Evolutionary conservation across 2,329 filamentous ascomycete genomes (phyloP).

Genomic region (Exophiala oligosperma): DNA sequence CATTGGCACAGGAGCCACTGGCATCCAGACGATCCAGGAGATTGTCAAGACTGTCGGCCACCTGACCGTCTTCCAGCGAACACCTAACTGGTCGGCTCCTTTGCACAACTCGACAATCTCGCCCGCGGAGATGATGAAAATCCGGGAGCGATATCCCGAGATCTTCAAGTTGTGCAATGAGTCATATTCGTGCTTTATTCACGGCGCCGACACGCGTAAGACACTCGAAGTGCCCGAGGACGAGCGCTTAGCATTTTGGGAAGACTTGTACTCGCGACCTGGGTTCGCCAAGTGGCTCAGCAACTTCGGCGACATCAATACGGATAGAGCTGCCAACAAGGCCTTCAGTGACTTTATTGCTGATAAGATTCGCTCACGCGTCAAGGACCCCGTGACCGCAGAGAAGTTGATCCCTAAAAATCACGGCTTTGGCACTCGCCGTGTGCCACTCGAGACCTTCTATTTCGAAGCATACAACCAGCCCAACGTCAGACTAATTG

Average conservation of each 20-base stretch:
- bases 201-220: constrained; percentile 53
- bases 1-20: constrained; percentile 65
- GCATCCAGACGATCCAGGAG: constrained; percentile 64
- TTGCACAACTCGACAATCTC: constrained; percentile 55
- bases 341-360: constrained; percentile 57
- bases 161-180: constrained; percentile 35
- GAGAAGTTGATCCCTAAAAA: constrained; percentile 57
- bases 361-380: constrained; percentile 52
- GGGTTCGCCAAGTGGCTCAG: constrained; percentile 57
- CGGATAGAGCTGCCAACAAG: constrained; percentile 49
- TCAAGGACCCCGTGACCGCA: constrained; percentile 51
- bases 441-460: constrained; percentile 49
- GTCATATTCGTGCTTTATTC: constrained; percentile 61
- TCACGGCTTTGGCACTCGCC: constrained; percentile 57
- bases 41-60: constrained; percentile 54
- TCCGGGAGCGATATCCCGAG: constrained; percentile 11
- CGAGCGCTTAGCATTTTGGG: constrained; percentile 46
- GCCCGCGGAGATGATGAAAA: constrained; percentile 49
- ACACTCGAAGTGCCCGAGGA: constrained; percentile 8
- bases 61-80: constrained; percentile 59
- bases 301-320: constrained; percentile 53
- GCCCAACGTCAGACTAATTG: constrained; percentile 48
- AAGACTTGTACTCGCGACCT: constrained; percentile 51
- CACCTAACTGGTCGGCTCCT: constrained; percentile 63
- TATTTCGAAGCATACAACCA: constrained; percentile 54